Evolutionary conservation across 768 basidiomycete species (phyloP).

Genomic region (Termitomyces eurrhizus): DNA sequence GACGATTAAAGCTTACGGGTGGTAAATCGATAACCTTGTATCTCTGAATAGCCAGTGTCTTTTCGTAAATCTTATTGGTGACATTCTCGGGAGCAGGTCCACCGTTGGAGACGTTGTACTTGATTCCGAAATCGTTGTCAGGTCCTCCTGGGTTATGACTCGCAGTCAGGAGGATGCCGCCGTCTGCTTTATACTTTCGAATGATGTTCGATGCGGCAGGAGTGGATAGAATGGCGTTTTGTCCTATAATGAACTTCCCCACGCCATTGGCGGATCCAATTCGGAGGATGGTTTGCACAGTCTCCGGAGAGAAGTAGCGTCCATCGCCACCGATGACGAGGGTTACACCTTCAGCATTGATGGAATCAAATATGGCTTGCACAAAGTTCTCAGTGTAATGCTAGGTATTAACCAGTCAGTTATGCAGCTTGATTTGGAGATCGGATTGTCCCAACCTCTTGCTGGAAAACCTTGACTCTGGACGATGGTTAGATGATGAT

Average conservation of each 20-base stretch:
- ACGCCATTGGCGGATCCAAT: constrained; percentile 96
- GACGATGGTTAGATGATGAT: constrained; percentile 7
- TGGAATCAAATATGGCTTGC: constrained; percentile 90
- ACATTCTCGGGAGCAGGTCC: constrained; percentile 96
- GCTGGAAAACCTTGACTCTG: constrained; percentile 98
- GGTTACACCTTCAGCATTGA: constrained; percentile 74
- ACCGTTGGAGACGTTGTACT: constrained; percentile 97
- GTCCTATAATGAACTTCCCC: constrained; percentile 86
- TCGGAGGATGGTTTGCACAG: constrained; percentile 88
- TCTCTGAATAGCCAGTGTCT: constrained; percentile 77
- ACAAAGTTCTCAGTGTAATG: constrained; percentile 99
- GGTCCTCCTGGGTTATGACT: constrained; percentile 99
- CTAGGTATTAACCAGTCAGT: constrained; percentile 34
- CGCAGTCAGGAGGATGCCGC: constrained; percentile 95
- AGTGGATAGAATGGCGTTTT: constrained; percentile 90
- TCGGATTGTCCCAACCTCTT: constrained; percentile 53
- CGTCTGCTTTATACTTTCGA: constrained; percentile 92
- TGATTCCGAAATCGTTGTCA: constrained; percentile 98
- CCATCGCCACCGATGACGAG: constrained; percentile 98
- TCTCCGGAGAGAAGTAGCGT: constrained; percentile 83
- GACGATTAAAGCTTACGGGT: constrained; percentile 46
- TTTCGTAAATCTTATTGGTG: constrained; percentile 93
- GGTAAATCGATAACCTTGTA: constrained; percentile 84
- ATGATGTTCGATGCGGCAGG: constrained; percentile 97
- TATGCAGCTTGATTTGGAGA: constrained; percentile 24